Base-by-base conservation (phyloP, 768 basidiomycete genomes). In the Auriscalpium vulgare region DNA sequence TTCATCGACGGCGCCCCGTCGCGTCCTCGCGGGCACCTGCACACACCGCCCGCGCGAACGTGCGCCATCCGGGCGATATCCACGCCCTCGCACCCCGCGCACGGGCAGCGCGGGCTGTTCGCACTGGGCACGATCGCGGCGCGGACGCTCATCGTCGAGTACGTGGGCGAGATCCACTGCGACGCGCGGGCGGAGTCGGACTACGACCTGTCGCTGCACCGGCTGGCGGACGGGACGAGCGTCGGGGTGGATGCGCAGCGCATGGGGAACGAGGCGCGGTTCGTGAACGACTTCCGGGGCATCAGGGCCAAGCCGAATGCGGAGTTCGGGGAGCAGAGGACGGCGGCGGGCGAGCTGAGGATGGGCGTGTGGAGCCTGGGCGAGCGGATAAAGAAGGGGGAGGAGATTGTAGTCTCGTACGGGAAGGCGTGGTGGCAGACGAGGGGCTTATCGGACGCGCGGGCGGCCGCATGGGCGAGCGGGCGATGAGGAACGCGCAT, bases 201-300 rank as follows among this genome's bases (percentile, higher is more conserved):
- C 69, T 95, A 95, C 66, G 94, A 95, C 69, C 74, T 95, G 23
- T 91, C 85, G 13, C 76, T 95, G n/a, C 75, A 79, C 67, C 85
- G 83, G 37, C 71, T 78, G 50, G 70, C 73, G 55, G 74, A 77
- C 51, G 82, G 81, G 8, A 65, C 79, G 43, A 85, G 75, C 63
- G 79, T 94, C 17, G 93, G 91, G 1, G 75, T 89, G 43, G 93
- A 97, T 67, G 91, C 92, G 17, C 74, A 74, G 34, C 61, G 46
- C 3, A 80, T 80, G 74, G 94, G 94, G 34, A 97, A 95, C 70
- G 90, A 93, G 68, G 87, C 86, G 1, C 75, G 94, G 64, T 94
- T 95, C 66, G 76, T 91, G 56, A 97, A 97, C 63, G 94, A 95
- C 73, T 97, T 87, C 70, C 79, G 94, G 54, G 90, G 91, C 2